Base-by-base conservation (phyloP, 129 eudicot species). In the Flaveria sonorensis region DNA sequence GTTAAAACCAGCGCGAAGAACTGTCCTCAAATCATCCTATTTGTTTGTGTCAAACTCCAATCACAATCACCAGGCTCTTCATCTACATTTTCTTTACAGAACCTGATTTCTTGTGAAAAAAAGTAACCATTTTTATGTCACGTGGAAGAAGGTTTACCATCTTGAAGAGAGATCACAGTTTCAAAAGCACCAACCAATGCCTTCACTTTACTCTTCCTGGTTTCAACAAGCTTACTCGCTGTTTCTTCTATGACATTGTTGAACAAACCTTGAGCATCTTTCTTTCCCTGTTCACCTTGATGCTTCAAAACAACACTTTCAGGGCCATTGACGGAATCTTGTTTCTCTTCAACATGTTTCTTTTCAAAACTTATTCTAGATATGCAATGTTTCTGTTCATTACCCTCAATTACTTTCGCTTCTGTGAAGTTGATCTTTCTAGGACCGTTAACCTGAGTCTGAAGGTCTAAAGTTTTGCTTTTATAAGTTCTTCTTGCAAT, bases 161-260 rank as follows among this genome's bases (percentile, higher is more conserved):
- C 97, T 84, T 94, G 97, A 53, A 86, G 90, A 59, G 93, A 91
- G 69, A 94, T 91, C 26, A 94, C 97, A 2, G 97, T 87, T 83
- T 94, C 99, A n/a, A 94, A 94, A 83, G 99, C 99, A 56, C 99
- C 96, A 82, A 94, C 99, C 87, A 94, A 86, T 11, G 99, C 97
- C 82, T 89, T 91, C 52, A 94, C 97, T 78, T 94, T 94, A 78
- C 99, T 91, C 80, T 89, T 94, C 86, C 96, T 86, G 72, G 43
- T 87, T 76, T 81, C 89, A 11, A 83, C 92, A 32, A 94, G 99
- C 73, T 91, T 91, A 77, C 92, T 94, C 40, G 93, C 96, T 11
- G 97, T 89, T 79, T 93, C 97, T 86, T 93, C 96, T 55, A 94
- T 94, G 3, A 91, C 99, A 59, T 89, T 88, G 52, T 94, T 94